phyloP scores from a whole-genome alignment of 106 monocot species.

The Alisma plantagoaquatica region DNA sequence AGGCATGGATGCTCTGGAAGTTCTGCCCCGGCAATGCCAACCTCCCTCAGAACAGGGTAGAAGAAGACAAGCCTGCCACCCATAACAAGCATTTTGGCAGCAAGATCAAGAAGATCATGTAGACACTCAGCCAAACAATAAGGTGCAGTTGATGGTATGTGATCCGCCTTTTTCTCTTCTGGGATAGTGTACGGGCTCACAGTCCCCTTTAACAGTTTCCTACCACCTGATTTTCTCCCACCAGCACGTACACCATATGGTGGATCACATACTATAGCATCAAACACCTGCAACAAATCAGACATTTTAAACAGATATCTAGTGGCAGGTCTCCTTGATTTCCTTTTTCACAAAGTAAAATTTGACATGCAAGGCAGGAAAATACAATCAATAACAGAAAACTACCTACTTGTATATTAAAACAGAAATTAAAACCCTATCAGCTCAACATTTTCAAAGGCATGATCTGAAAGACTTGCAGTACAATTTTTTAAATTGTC shows the following conservation, averaged over 20 bases:
- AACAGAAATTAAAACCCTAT: no score
- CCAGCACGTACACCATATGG: conserved; percentile 98
- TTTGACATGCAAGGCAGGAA: no score
- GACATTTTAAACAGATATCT: no score
- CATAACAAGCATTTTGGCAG: conserved; percentile 83
- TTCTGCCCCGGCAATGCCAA: conserved; percentile 21
- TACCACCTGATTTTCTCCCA: conserved; percentile 91
- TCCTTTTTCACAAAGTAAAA: no score
- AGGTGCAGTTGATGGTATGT: conserved; percentile 93
- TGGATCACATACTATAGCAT: conserved; percentile 97
- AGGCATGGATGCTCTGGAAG: conserved; percentile 93
- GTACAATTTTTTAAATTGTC: no score
- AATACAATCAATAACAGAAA: no score
- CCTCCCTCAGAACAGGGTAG: conserved; percentile 79
- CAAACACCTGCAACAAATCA: conserved; percentile 58
- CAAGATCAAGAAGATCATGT: conserved; percentile 80
- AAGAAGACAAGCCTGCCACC: conserved; percentile 90
- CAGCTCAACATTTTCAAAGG: no score
- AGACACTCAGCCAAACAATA: conserved; percentile 84
- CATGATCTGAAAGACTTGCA: no score
- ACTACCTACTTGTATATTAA: no score
- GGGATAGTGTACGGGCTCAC: conserved; percentile 83
- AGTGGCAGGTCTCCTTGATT: no score
- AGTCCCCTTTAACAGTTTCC: conserved; percentile 71
- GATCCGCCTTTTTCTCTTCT: conserved; percentile 67